Conservation (phyloP, 495 filamentous ascomycete genomes). For the Penicillium herquei region DNA sequence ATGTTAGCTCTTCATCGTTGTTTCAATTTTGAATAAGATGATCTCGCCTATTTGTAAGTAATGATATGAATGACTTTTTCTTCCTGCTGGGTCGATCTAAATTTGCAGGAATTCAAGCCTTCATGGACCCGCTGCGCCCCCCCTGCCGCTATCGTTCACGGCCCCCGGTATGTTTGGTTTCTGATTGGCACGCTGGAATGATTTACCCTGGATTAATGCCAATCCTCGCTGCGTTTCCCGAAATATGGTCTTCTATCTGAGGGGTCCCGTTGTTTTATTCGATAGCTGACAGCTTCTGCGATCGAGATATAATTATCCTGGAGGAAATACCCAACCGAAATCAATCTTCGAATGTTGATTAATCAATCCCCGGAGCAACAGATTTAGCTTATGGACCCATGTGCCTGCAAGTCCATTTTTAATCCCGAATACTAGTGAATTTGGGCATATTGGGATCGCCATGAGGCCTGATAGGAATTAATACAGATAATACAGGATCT, state of each 20-base stretch:
- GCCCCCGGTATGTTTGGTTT: constrained; percentile 18
- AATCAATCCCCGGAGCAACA: constrained; percentile 15
- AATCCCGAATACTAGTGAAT: neutral
- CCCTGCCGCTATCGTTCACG: constrained; percentile 27
- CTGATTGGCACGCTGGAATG: constrained; percentile 28
- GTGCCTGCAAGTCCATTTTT: neutral
- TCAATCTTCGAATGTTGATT: constrained; percentile 5
- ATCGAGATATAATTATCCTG: neutral
- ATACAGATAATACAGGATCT: neutral
- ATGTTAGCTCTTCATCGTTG: no score
- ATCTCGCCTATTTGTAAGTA: neutral
- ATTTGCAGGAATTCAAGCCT: constrained; percentile 29
- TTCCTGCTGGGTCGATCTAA: constrained; percentile 18
- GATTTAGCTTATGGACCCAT: neutral
- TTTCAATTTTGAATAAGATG: neutral
- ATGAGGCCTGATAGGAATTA: no score
- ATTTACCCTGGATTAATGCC: constrained; percentile 20
- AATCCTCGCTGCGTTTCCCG: constrained; percentile 9
- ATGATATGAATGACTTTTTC: neutral
- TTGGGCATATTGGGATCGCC: neutral
- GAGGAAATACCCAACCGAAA: constrained; percentile 1
- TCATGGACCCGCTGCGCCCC: constrained; percentile 21
- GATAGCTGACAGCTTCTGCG: neutral
- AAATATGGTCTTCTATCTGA: constrained; percentile 10
- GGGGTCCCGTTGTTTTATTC: neutral